phyloP scores from a whole-genome alignment of 2,329 filamentous ascomycete species.

The Trichoderma koningiopsis region DNA sequence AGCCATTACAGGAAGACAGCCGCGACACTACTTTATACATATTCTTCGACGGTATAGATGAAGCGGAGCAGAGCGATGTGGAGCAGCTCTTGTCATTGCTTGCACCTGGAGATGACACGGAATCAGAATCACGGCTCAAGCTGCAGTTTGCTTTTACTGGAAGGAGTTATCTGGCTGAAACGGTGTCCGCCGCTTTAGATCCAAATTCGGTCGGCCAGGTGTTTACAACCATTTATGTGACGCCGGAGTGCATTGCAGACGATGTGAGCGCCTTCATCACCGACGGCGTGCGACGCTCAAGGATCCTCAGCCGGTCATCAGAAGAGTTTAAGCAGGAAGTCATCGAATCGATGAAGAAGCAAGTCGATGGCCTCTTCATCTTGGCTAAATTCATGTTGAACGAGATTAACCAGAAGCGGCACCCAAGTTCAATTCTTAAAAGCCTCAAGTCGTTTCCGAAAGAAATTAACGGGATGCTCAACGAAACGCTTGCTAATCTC shows the following conservation, averaged over 20 bases:
- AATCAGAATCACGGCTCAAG: conserved; percentile 27
- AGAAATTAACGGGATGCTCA: conserved; percentile 47
- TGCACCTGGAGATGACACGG: conserved; percentile 31
- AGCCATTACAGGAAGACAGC: conserved; percentile 41
- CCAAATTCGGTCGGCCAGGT: conserved; percentile 36
- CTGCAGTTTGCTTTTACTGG: conserved; percentile 47
- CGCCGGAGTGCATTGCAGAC: conserved; percentile 44
- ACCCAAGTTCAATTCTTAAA: conserved; percentile 48
- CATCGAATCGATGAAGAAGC: conserved; percentile 43
- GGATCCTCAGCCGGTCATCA: conserved; percentile 40
- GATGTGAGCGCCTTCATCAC: conserved; percentile 49
- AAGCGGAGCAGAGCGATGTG: conserved; percentile 45
- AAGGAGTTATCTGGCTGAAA: conserved; percentile 46
- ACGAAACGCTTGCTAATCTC: conserved; percentile 46
- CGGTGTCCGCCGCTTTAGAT: conserved; percentile 40
- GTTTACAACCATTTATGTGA: conserved; percentile 46
- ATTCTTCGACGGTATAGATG: conserved; percentile 52
- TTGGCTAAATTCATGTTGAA: conserved; percentile 54
- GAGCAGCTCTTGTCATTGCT: conserved; percentile 42
- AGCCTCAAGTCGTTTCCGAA: conserved; percentile 49
- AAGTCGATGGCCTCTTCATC: conserved; percentile 52
- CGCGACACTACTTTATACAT: conserved; percentile 44
- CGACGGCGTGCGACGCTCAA: conserved; percentile 44
- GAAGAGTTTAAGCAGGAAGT: conserved; percentile 43
- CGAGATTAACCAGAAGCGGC: conserved; percentile 49